Conservation (phyloP, 257 asterid genomes). For the Przewalskia tangutica region DNA sequence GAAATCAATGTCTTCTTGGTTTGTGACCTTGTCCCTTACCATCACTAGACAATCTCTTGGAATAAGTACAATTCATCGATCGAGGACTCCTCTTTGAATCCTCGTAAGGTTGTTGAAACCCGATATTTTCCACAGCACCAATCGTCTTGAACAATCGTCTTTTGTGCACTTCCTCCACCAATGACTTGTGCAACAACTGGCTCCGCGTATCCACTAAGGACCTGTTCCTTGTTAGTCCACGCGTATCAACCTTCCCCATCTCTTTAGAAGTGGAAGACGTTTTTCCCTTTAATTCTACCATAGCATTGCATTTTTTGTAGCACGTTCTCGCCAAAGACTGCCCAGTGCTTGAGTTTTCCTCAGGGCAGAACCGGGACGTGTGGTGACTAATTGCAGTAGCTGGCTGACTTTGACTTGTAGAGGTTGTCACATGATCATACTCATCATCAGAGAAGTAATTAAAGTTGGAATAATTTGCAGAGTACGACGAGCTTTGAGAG, state of each 20-base stretch:
- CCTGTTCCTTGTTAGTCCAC: constrained; percentile 50
- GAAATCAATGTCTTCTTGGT: constrained; percentile 21
- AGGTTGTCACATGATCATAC: constrained; percentile 31
- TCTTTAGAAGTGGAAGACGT: constrained; percentile 17
- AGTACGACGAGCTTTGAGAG: constrained; percentile 67
- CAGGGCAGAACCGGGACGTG: constrained; percentile 62
- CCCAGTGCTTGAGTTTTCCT: constrained; percentile 32
- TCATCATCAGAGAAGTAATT: constrained; percentile 61
- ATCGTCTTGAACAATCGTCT: constrained; percentile 79
- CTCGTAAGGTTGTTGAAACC: constrained; percentile 59
- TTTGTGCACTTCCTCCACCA: constrained; percentile 72
- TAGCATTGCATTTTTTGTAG: constrained; percentile 15
- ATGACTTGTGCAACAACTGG: constrained; percentile 72
- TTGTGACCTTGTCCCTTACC: constrained; percentile 26
- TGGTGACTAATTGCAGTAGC: constrained; percentile 20
- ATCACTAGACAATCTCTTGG: constrained; percentile 11
- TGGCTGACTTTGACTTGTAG: constrained; percentile 20
- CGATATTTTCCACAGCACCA: constrained; percentile 68
- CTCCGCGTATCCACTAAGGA: constrained; percentile 89
- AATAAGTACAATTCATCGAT: constrained; percentile 10
- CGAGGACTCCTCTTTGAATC: constrained; percentile 21
- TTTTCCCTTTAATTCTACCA: constrained; percentile 9
- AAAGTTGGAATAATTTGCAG: constrained; percentile 64
- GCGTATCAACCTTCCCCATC: neutral
- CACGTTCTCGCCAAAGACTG: constrained; percentile 19